Base-by-base conservation (phyloP, 257 asterid species). In the Ophiorrhiza pumila region DNA sequence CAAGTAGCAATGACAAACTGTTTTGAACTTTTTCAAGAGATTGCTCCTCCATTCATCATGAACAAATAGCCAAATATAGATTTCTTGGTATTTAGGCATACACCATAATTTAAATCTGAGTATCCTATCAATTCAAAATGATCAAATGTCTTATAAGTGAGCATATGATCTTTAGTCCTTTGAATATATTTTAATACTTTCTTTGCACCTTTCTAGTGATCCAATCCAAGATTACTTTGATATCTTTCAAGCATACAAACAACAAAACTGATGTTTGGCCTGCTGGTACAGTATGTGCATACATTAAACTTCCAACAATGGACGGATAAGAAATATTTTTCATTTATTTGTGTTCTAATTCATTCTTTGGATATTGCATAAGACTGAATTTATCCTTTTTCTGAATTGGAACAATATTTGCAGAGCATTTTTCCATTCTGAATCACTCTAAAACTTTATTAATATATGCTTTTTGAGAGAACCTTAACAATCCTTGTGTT, bases 391-490 rank as follows among this genome's bases (percentile, higher is more conserved):
- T 67, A 3, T 67, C 57, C 5, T 13, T 58, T 23, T 67, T 43
- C 2, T 6, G 4, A n/a, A 67, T 45, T 1, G 41, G 25, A 45
- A 27, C 59, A 25, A 46, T 0, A 14, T 20, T 25, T 2, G 39
- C 39, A 0, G 46, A 12, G 6, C 46, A 62, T 62, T 62, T 5
- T 0, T 4, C 46, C 46, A 49, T 68, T 1, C 17, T 7, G 7
- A 46, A 68, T 46, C 37, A 53, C 6, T 70, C 35, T 5, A 69
- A n/a, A 53, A 53, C 11, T 35, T 23, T 8, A 69, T 35, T 27
- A 13, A 55, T 37, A 71, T 71, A 55, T 53, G 14, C 0, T n/a
- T 71, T 50, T 0, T 71, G 5, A 55, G 74, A 57, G 18, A 71
- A 71, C 1, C 29, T 14, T 52, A 71, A 71, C 2, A 37, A 20